phyloP scores from a whole-genome alignment of 768 basidiomycete genomes.

The Tulasnella sp. region DNA sequence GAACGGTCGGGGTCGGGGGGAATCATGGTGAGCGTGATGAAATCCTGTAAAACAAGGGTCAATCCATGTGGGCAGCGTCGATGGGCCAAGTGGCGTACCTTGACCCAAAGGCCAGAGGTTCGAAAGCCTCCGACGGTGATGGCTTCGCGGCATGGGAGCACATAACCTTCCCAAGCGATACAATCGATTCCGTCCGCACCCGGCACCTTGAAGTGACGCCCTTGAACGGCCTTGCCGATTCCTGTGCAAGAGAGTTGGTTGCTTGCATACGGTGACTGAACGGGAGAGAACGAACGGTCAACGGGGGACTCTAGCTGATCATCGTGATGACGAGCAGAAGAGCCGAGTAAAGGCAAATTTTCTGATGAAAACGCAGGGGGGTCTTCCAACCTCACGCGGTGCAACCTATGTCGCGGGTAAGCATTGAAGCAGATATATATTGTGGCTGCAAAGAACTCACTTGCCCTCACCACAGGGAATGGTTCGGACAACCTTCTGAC shows the following conservation, averaged over 20 bases:
- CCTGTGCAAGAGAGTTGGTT: too few relatives aligned
- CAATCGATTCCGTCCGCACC: constrained; percentile 2
- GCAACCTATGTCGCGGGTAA: neutral
- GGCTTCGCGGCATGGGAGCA: constrained; percentile 7
- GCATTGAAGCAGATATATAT: too few relatives aligned
- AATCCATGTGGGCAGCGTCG: neutral
- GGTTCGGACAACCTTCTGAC: constrained; percentile 17
- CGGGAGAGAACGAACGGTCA: too few relatives aligned
- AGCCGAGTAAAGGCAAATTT: too few relatives aligned
- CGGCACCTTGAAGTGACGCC: too few relatives aligned
- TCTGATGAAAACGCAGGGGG: constrained; percentile 7
- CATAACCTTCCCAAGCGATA: constrained; percentile 17
- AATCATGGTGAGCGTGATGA: constrained; percentile 16
- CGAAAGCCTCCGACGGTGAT: constrained; percentile 15
- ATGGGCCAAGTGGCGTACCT: neutral
- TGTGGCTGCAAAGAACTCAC: neutral
- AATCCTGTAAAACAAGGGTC: constrained; percentile 12
- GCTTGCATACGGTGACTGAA: too few relatives aligned
- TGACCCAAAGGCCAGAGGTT: constrained; percentile 13
- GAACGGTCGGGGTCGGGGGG: constrained; percentile 15
- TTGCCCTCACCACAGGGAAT: constrained; percentile 16
- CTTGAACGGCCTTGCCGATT: too few relatives aligned
- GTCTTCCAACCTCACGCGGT: constrained; percentile 2
- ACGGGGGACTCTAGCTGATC: too few relatives aligned
- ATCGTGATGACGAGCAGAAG: too few relatives aligned